Conservation (phyloP, 2,329 filamentous ascomycete species). For the Sclerotinia trifoliorum region DNA sequence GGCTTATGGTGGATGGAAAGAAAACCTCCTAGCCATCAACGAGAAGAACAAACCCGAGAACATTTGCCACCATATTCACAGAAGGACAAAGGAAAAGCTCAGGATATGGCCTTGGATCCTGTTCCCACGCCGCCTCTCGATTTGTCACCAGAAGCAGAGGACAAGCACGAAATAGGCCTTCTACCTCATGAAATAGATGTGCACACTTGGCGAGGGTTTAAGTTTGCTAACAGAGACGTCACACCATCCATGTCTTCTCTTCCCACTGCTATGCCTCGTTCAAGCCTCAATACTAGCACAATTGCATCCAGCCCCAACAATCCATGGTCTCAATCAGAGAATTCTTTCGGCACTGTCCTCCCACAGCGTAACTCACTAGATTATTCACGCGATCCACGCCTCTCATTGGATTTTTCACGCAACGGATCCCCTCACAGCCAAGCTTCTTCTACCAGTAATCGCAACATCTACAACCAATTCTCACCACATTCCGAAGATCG, state of each 20-base stretch:
- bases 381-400: background rate
- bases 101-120: background rate
- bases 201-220: constrained; percentile 11
- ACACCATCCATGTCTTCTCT: constrained; percentile 22
- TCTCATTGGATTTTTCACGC: constrained; percentile 2
- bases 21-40: constrained; percentile 12
- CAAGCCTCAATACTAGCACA: constrained; percentile 20
- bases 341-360: constrained; percentile 11
- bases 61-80: constrained; percentile 10
- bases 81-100: constrained; percentile 5
- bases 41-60: constrained; percentile 2
- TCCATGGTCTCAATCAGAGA: constrained; percentile 14
- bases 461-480: constrained; percentile 10
- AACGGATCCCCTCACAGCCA: constrained; percentile 3
- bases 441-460: background rate
- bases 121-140: constrained; percentile 4
- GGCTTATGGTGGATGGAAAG: constrained; percentile 22
- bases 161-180: background rate
- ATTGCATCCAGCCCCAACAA: constrained; percentile 10
- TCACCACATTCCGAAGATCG: constrained; percentile 3
- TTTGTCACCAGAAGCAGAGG: constrained; percentile 1
- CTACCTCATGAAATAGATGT: constrained; percentile 11
- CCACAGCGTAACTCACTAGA: constrained; percentile 5
- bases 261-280: constrained; percentile 21
- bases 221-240: constrained; percentile 14